These are phyloP conservation scores for Priceomyces castillae DNA, from an alignment of 805 yeast species.

Conservation along the genomic window DNA sequence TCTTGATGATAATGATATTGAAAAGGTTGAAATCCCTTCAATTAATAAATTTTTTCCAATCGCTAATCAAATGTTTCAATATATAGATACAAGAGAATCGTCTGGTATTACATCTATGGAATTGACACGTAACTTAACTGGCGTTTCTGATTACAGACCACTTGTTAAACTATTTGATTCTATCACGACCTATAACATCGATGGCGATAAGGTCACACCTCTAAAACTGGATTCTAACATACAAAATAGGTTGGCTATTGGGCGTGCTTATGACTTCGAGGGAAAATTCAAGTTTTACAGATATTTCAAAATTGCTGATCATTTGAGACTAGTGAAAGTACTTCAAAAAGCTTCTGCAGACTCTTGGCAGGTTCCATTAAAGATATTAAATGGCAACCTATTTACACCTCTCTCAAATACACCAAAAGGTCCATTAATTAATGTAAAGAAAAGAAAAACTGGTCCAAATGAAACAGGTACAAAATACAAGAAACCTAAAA, in stretches of 20 bases:
- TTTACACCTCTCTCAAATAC: slow-evolving; percentile 23
- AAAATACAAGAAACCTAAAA: slow-evolving; percentile 6
- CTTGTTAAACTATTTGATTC: slow-evolving; percentile 51
- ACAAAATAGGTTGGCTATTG: slow-evolving; percentile 33
- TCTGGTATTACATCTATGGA: slow-evolving; percentile 63
- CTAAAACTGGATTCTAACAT: slow-evolving; percentile 26
- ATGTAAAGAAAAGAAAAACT: slow-evolving; percentile 14
- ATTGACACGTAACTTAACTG: slow-evolving; percentile 48
- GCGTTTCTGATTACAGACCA: slow-evolving; percentile 51
- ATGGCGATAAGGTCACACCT: slow-evolving; percentile 24
- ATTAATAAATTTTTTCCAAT: slow-evolving; percentile 60
- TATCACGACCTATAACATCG: slow-evolving; percentile 39
- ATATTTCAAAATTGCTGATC: slow-evolving; percentile 29
- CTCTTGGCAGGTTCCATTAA: slow-evolving; percentile 1
- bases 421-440: slow-evolving; percentile 20
- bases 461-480: not conserved
- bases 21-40: slow-evolving; percentile 20
- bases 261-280: slow-evolving; percentile 66
- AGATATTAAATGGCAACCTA: slow-evolving; percentile 13
- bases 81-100: slow-evolving; percentile 37
- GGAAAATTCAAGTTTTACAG: slow-evolving; percentile 75
- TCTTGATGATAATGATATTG: slow-evolving; percentile 16
- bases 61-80: slow-evolving; percentile 59
- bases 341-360: slow-evolving; percentile 8
- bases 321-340: not conserved